Evolutionary conservation across 2,329 filamentous ascomycete species (phyloP).

Genomic region (Plectosphaerella cucumerina): DNA sequence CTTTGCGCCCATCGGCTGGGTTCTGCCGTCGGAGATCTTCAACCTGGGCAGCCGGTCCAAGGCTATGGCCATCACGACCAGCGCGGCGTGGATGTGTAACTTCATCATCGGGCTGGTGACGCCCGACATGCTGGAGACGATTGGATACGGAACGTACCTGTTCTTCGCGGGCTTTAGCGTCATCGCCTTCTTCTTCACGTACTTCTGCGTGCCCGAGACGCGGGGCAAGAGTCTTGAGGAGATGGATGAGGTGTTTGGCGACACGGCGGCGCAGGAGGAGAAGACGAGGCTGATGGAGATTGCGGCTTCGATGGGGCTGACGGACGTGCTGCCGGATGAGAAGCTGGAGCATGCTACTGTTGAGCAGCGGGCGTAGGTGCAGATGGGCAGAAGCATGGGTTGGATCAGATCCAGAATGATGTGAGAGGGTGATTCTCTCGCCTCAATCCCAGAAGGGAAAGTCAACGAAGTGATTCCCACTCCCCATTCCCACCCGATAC

Average conservation of each 20-base stretch:
- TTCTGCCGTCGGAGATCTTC: constrained; percentile 55
- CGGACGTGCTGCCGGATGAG: constrained; percentile 4
- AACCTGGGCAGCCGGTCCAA: constrained; percentile 54
- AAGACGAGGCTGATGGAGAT: constrained; percentile 20
- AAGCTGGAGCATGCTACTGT: background rate
- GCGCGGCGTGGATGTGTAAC: constrained; percentile 55
- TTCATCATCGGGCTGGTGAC: constrained; percentile 31
- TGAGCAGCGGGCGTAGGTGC: background rate
- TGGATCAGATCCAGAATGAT: no score
- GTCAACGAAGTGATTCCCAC: no score
- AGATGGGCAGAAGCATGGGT: no score
- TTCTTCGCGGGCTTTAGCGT: constrained; percentile 12
- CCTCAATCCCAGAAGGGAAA: no score
- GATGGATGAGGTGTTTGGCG: constrained; percentile 23
- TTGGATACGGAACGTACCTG: constrained; percentile 46
- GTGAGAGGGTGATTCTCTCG: no score
- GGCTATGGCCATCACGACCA: constrained; percentile 54
- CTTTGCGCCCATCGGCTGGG: constrained; percentile 49
- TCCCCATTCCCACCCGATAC: no score
- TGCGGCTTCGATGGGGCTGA: constrained; percentile 20
- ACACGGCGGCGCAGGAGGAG: constrained; percentile 30
- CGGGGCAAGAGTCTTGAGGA: constrained; percentile 15
- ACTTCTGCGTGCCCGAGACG: constrained; percentile 16
- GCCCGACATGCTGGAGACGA: constrained; percentile 50
- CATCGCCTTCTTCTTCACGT: constrained; percentile 11